Base-by-base conservation (phyloP, 306 rosid genomes). In the Purshia tridentata region DNA sequence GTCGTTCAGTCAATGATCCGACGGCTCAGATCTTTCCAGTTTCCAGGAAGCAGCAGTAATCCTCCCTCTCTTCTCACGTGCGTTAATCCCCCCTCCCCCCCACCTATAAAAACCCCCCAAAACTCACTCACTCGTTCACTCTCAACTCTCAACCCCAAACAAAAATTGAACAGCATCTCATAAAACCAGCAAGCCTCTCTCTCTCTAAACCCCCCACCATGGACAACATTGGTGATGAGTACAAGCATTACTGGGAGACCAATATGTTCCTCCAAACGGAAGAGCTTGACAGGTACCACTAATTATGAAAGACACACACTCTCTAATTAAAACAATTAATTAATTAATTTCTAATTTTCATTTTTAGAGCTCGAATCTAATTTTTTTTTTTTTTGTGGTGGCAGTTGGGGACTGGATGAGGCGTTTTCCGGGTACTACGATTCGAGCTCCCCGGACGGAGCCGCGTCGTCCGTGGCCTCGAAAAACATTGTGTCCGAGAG, bases 401-500 rank as follows among this genome's bases (percentile, higher is more conserved):
- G 65, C 81, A 92, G 96, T 42, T 89, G 92, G 99, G 88, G 86
- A 59, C 70, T 88, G 57, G 97, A 95, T 35, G 98, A 89, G 75
- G 89, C 93, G 10, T 72, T 91, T 19, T 88, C 91, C 0, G 90
- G 87, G 0, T 81, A 90, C 81, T 95, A 88, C 13, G 97, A 91
- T 72, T 90, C 99, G 13, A 95, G 99, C 74, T 95, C 98, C 8
- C 97, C 99, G 13, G 97, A 95, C 47, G 99, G 99, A 37, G 87
- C 91, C 0, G 90, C 96, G 4, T 88, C 96, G 3, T 89, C 95
- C 41, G 84, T 81, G 37, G 92, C 96, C 1, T 90, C 99, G 2
- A 95, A 95, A 89, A 95, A 95, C 81, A 90, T 92, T 48, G 86
- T 87, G 2, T 95, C 98, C 4, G 99, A 95, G 85, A 87, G 98